phyloP scores from a whole-genome alignment of 306 rosid genomes.

The Vigna radiata region DNA sequence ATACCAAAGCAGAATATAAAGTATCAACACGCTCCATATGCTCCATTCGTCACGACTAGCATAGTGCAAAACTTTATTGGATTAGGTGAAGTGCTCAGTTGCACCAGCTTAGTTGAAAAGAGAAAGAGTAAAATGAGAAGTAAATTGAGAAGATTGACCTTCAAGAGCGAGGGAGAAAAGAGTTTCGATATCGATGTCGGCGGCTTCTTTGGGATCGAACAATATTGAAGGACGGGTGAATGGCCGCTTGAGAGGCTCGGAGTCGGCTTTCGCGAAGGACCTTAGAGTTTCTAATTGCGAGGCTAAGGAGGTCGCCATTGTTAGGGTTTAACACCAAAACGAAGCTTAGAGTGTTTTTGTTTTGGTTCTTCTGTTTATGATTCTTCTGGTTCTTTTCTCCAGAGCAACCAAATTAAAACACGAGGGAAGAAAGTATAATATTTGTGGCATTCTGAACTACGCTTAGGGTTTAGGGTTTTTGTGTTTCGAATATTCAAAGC shows the following conservation, averaged over 20 bases:
- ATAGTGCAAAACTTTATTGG: not conserved
- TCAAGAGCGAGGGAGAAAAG: slow-evolving; percentile 59
- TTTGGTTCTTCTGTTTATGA: not conserved
- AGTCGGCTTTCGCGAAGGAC: slow-evolving; percentile 55
- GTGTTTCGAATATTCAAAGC: slow-evolving; percentile 9
- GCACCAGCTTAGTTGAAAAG: not conserved
- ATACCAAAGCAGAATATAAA: not conserved
- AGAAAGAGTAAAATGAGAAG: not conserved
- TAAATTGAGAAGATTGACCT: slow-evolving; percentile 48
- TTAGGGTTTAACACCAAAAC: slow-evolving; percentile 28
- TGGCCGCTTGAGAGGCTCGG: slow-evolving; percentile 70
- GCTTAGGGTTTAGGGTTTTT: slow-evolving; percentile 43
- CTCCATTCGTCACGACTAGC: not conserved
- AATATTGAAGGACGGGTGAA: slow-evolving; percentile 84
- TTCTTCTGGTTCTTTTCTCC: not conserved
- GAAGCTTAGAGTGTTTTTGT: not conserved
- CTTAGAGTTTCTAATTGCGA: slow-evolving; percentile 70
- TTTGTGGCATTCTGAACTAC: not conserved
- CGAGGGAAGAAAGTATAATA: not conserved
- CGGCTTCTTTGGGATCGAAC: slow-evolving; percentile 82
- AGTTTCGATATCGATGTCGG: slow-evolving; percentile 71
- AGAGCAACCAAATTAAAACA: not conserved
- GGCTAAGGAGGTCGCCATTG: slow-evolving; percentile 75
- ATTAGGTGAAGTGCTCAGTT: not conserved
- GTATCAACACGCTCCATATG: not conserved